These are phyloP conservation scores for Aspergillus aculeatus DNA, from an alignment of 2,329 filamentous ascomycete species.

Conservation along the genomic window DNA sequence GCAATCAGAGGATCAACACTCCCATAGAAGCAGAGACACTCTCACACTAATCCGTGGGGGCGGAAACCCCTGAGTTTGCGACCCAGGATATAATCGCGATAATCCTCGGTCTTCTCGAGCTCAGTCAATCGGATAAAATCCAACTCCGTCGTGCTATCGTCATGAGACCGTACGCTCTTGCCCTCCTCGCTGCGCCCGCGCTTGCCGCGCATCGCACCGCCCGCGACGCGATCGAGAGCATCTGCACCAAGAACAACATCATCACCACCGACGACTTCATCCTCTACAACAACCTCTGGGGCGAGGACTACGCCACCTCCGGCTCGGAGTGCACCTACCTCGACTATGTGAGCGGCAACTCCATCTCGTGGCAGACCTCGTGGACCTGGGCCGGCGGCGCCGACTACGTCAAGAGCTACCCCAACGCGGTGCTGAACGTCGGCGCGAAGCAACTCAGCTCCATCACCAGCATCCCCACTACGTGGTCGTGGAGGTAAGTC, in stretches of 20 bases:
- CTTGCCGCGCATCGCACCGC: background rate
- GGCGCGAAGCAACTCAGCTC: conserved; percentile 10
- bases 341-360: conserved; percentile 25
- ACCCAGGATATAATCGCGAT: background rate
- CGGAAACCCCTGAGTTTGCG: background rate
- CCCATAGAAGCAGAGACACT: background rate
- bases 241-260: conserved; percentile 21
- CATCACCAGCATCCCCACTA: conserved; percentile 39
- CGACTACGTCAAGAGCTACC: conserved; percentile 43
- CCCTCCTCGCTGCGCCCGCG: conserved; percentile 3
- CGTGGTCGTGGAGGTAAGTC: conserved; percentile 39
- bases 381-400: conserved; percentile 42
- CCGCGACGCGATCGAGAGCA: conserved; percentile 1
- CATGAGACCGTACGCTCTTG: background rate
- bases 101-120: no score
- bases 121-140: background rate
- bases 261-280: conserved; percentile 40
- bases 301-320: conserved; percentile 25
- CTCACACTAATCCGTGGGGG: background rate
- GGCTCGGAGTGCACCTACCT: conserved; percentile 44
- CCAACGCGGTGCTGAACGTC: conserved; percentile 17
- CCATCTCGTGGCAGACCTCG: conserved; percentile 38
- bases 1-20: background rate
- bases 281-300: conserved; percentile 53
- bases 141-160: background rate